A percentile compares a stretch with the other conserved stretches of the same genome.
Evolutionary conservation across 805 yeast species (phyloP).

Genomic region (Cyberlindnera mississippiensis): DNA sequence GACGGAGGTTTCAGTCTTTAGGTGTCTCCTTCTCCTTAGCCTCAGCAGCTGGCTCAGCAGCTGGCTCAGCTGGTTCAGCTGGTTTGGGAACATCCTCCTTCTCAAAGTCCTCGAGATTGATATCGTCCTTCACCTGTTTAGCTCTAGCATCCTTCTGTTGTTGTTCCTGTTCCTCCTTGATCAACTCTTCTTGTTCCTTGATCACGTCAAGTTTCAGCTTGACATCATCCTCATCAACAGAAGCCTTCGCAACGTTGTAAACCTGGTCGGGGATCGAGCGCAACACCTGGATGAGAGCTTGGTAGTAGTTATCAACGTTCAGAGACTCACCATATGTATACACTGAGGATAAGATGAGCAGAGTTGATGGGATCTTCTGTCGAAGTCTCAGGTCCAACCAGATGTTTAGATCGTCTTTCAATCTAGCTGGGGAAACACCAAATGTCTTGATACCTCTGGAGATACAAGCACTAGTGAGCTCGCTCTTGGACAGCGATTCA

Average conservation of each 20-base stretch:
- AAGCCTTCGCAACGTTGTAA: conserved; percentile 90
- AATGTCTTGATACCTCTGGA: conserved; percentile 87
- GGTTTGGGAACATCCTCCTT: conserved; percentile 17
- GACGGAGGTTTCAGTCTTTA: not conserved
- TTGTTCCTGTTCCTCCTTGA: conserved; percentile 81
- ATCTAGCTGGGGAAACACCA: conserved; percentile 73
- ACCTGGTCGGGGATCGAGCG: conserved; percentile 92
- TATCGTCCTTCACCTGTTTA: conserved; percentile 33
- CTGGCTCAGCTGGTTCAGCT: not conserved
- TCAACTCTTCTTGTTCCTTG: conserved; percentile 77
- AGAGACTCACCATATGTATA: conserved; percentile 75
- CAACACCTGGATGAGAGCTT: conserved; percentile 82
- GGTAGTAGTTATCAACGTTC: conserved; percentile 57
- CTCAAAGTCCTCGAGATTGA: conserved; percentile 36
- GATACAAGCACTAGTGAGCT: conserved; percentile 84
- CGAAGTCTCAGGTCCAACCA: conserved; percentile 90
- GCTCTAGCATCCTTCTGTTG: conserved; percentile 38
- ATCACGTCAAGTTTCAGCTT: conserved; percentile 68
- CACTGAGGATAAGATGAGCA: conserved; percentile 81
- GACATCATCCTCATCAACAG: conserved; percentile 59
- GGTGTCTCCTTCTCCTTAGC: not conserved
- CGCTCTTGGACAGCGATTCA: conserved; percentile 70
- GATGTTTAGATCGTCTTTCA: conserved; percentile 75
- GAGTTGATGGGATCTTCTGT: conserved; percentile 88
- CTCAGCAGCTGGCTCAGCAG: not conserved